Conservation (phyloP, 305 asterid species). For the Fraxinus paxiana region DNA sequence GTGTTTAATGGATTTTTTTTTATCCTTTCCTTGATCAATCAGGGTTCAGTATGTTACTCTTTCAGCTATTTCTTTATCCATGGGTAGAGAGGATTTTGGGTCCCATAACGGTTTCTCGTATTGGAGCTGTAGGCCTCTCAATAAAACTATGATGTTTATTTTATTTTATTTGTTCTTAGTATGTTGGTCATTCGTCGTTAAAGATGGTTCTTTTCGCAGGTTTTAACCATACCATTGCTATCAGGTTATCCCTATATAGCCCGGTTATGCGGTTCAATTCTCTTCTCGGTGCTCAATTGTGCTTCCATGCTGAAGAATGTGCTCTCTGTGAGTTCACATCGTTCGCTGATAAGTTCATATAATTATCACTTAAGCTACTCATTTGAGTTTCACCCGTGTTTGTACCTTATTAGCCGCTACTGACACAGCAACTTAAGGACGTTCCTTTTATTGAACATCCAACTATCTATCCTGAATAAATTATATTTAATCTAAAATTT, state of each 20-base stretch:
- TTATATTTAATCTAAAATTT: neutral
- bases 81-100: slow-evolving; percentile 52
- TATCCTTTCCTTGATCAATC: slow-evolving; percentile 21
- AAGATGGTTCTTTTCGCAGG: slow-evolving; percentile 37
- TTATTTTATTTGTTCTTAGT: neutral
- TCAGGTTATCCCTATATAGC: slow-evolving; percentile 64
- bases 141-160: slow-evolving; percentile 4
- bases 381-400: neutral
- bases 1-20: neutral
- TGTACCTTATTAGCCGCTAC: neutral
- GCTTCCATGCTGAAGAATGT: slow-evolving; percentile 69
- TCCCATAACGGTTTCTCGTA: slow-evolving; percentile 54
- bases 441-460: neutral
- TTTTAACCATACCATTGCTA: slow-evolving; percentile 58
- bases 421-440: neutral
- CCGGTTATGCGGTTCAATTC: slow-evolving; percentile 44
- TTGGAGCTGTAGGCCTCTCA: slow-evolving; percentile 53
- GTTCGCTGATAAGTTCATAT: neutral
- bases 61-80: slow-evolving; percentile 57
- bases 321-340: slow-evolving; percentile 48
- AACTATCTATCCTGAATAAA: neutral
- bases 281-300: slow-evolving; percentile 43
- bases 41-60: slow-evolving; percentile 63
- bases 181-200: neutral
- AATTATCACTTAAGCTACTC: neutral